Conservation (phyloP, 2,329 filamentous ascomycete species). For the Aureobasidium sp. region DNA sequence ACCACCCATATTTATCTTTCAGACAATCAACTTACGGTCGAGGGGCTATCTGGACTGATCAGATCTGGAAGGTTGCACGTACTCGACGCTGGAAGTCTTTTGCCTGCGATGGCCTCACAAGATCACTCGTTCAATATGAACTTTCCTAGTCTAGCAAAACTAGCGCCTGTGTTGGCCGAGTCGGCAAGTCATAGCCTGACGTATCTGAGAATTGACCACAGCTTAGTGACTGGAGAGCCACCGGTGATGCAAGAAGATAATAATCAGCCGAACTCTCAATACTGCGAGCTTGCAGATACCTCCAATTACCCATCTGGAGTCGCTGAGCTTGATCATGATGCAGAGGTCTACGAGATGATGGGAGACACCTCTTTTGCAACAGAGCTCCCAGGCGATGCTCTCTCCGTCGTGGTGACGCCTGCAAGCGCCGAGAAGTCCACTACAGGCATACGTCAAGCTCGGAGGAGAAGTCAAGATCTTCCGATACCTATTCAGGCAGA, state of each 20-base stretch:
- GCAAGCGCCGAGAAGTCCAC: constrained; percentile 28
- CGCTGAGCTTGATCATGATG: not conserved
- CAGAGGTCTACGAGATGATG: constrained; percentile 31
- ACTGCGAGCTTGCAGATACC: constrained; percentile 25
- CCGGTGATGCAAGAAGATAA: constrained; percentile 21
- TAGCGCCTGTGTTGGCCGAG: constrained; percentile 45
- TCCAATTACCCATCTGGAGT: constrained; percentile 18
- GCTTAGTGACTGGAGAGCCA: constrained; percentile 44
- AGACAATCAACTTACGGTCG: constrained; percentile 49
- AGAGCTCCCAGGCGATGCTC: constrained; percentile 14
- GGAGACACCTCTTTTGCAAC: constrained; percentile 23
- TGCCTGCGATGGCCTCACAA: constrained; percentile 24
- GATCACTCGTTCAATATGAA: constrained; percentile 26
- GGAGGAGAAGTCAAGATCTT: constrained; percentile 16
- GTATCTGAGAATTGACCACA: constrained; percentile 51
- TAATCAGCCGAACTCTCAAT: constrained; percentile 20
- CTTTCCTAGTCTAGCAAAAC: constrained; percentile 46
- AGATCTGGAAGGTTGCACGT: constrained; percentile 47
- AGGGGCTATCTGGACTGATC: constrained; percentile 48
- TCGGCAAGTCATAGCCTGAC: constrained; percentile 43
- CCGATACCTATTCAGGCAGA: constrained; percentile 29
- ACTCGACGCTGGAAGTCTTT: constrained; percentile 48
- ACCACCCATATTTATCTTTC: constrained; percentile 56
- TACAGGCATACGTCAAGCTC: not conserved
- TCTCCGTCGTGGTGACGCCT: constrained; percentile 29